These are phyloP conservation scores for Cyclotella atomus DNA, from an alignment of 108 stramenopile genomes.

Conservation along the genomic window DNA sequence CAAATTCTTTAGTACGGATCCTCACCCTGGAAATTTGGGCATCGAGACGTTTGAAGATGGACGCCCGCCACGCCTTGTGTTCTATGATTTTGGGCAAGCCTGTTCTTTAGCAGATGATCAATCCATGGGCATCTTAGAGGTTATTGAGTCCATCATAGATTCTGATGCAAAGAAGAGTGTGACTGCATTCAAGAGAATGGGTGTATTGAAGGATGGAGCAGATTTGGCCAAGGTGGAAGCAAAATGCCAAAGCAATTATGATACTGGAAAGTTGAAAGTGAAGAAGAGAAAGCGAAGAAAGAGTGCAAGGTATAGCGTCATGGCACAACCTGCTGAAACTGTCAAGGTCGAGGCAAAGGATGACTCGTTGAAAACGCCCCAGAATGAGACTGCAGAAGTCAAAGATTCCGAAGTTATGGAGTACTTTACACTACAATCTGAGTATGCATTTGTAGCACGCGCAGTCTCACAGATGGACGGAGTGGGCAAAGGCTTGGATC, in stretches of 20 bases:
- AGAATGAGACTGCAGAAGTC: constrained; percentile 13
- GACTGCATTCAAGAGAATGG: constrained; percentile 77
- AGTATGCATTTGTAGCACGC: constrained; percentile 88
- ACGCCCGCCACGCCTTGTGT: constrained; percentile 64
- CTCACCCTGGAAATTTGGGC: constrained; percentile 87
- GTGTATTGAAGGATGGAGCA: constrained; percentile 74
- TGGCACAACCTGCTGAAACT: not conserved
- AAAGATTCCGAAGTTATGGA: constrained; percentile 83
- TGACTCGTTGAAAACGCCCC: constrained; percentile 15
- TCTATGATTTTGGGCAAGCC: constrained; percentile 92
- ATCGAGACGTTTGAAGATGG: constrained; percentile 62
- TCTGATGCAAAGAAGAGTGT: constrained; percentile 76
- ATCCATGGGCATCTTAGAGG: constrained; percentile 78
- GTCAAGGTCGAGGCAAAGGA: constrained; percentile 13
- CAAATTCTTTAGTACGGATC: constrained; percentile 87
- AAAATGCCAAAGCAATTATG: constrained; percentile 81
- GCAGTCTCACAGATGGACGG: constrained; percentile 89
- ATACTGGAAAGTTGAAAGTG: constrained; percentile 69
- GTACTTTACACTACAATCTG: constrained; percentile 81
- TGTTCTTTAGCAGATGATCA: constrained; percentile 67
- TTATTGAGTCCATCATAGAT: constrained; percentile 87
- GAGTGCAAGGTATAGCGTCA: constrained; percentile 27
- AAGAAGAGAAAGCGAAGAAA: constrained; percentile 46
- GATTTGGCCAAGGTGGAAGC: constrained; percentile 70
- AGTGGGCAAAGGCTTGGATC: constrained; percentile 78